phyloP scores from a whole-genome alignment of 345 rosid genomes.

The Syzygium grande region DNA sequence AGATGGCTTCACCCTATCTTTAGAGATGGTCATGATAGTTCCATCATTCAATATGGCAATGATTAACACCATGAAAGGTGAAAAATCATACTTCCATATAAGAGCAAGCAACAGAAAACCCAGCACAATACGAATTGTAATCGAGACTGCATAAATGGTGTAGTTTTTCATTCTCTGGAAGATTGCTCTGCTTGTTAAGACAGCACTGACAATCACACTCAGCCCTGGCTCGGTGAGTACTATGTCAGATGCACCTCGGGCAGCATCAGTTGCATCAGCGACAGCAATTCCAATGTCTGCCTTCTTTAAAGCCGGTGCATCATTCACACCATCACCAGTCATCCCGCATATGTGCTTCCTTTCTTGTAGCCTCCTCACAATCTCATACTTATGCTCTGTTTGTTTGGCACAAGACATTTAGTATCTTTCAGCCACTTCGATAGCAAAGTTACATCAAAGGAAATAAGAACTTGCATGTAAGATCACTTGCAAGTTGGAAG shows the following conservation, averaged over 20 bases:
- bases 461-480: background rate
- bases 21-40: constrained; percentile 77
- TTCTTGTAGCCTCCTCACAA: constrained; percentile 78
- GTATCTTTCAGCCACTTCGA: background rate
- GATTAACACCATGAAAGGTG: constrained; percentile 92
- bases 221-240: constrained; percentile 93
- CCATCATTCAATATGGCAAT: constrained; percentile 90
- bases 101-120: constrained; percentile 87
- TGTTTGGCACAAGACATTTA: background rate
- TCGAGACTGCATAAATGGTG: constrained; percentile 94
- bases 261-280: constrained; percentile 98
- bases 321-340: constrained; percentile 99
- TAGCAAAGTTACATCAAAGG: background rate
- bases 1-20: constrained; percentile 83
- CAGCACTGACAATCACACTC: constrained; percentile 93
- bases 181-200: constrained; percentile 86
- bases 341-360: constrained; percentile 93
- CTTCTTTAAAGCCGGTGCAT: constrained; percentile 90
- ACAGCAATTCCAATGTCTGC: constrained; percentile 98
- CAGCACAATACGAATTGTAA: constrained; percentile 79
- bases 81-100: constrained; percentile 89
- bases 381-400: constrained; percentile 89
- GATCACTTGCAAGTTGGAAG: background rate
- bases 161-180: constrained; percentile 98
- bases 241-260: constrained; percentile 85